Percentiles rank a stretch among this genome's conserved stretches.
These are phyloP conservation scores for Kalaharituber pfeilii DNA, from an alignment of 2,329 filamentous ascomycete species.

Conservation along the genomic window DNA sequence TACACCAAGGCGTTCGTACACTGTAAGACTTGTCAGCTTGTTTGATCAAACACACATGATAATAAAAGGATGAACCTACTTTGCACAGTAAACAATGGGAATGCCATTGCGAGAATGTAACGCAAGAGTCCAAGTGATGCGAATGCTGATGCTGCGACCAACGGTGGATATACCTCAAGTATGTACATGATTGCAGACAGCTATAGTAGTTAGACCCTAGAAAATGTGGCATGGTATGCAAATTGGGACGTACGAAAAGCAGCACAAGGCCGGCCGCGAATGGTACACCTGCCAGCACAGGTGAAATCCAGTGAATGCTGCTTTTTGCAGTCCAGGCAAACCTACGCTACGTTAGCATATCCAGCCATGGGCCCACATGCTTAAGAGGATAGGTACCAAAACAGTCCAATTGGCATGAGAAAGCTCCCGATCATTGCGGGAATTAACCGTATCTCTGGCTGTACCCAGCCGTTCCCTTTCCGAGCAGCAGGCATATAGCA, in stretches of 20 bases:
- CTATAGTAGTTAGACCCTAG: conserved; percentile 2
- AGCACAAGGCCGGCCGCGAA: conserved; percentile 45
- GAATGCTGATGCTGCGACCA: conserved; percentile 40
- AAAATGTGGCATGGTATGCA: neutral
- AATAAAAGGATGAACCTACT: conserved; percentile 20
- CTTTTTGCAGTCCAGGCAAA: conserved; percentile 40
- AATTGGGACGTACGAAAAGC: conserved; percentile 34
- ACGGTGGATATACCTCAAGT: conserved; percentile 39
- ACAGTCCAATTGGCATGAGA: conserved; percentile 37
- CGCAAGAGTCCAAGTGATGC: conserved; percentile 43
- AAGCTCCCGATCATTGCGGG: conserved; percentile 42
- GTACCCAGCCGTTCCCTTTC: conserved; percentile 19
- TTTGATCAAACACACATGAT: neutral
- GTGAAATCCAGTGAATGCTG: conserved; percentile 35
- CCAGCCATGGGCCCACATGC: neutral
- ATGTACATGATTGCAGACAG: conserved; percentile 31
- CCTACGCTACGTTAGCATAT: too few relatives aligned
- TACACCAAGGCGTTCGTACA: conserved; percentile 29
- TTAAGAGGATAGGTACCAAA: conserved; percentile 28
- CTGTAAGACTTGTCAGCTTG: conserved; percentile 3
- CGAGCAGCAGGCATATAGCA: conserved; percentile 14
- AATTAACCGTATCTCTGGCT: conserved; percentile 42
- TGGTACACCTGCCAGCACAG: conserved; percentile 36
- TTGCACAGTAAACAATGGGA: conserved; percentile 45
- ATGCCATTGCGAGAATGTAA: conserved; percentile 39